Conservation (phyloP, 73 alveolate genomes). For the Symbiodinium natans region DNA sequence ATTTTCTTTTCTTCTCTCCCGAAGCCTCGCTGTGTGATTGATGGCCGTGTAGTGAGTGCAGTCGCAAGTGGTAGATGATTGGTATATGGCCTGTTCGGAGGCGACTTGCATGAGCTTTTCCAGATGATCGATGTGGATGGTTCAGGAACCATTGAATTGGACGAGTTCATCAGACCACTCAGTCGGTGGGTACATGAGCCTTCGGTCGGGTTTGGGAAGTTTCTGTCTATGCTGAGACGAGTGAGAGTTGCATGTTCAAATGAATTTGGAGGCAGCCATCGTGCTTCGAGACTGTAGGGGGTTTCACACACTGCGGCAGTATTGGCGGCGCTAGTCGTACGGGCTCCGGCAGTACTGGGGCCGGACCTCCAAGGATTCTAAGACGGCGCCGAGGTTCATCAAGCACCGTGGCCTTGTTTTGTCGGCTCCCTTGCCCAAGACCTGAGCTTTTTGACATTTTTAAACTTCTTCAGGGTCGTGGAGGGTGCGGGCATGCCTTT, state of each 20-base stretch:
- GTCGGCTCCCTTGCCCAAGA: no score
- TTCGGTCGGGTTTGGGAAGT: background rate
- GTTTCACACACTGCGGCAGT: background rate
- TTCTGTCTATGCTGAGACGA: background rate
- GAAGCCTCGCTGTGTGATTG: no score
- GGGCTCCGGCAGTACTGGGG: background rate
- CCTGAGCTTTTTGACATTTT: no score
- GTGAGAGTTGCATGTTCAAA: background rate
- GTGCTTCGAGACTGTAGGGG: background rate
- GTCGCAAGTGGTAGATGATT: no score
- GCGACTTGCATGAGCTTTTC: conserved; percentile 31
- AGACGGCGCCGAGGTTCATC: background rate
- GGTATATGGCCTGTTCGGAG: background rate
- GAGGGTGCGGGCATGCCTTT: no score
- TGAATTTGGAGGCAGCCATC: background rate
- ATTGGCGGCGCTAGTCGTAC: background rate
- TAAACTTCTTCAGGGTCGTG: no score
- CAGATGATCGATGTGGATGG: conserved; percentile 51
- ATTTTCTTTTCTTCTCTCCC: no score
- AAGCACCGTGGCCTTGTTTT: background rate
- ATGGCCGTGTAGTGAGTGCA: no score
- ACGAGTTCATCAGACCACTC: conserved; percentile 29
- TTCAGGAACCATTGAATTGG: conserved; percentile 2
- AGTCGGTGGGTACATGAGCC: conserved; percentile 46
- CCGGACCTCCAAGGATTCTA: background rate